phyloP scores from a whole-genome alignment of 169 alveolate species.

The Perkinsus chesapeaki region DNA sequence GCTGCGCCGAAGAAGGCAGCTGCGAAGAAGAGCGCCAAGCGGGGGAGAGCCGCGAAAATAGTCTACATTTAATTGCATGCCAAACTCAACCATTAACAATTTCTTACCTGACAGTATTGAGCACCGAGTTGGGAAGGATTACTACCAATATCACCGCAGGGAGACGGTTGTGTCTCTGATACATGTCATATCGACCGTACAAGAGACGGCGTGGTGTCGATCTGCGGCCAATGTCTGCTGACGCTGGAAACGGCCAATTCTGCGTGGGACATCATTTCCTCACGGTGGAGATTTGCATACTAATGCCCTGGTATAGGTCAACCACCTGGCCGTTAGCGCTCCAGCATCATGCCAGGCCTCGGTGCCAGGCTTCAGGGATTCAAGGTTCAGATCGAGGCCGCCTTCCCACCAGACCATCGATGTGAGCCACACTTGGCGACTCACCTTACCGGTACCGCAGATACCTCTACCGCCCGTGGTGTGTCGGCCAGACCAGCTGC shows the following conservation, averaged over 20 bases:
- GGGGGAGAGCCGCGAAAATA: neutral
- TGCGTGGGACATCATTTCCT: neutral
- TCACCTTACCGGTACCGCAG: neutral
- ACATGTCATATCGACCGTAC: neutral
- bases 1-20: neutral
- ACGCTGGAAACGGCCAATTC: neutral
- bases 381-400: too few relatives aligned
- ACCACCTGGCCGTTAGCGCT: too few relatives aligned
- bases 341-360: too few relatives aligned
- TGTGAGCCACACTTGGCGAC: too few relatives aligned
- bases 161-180: too few relatives aligned
- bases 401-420: too few relatives aligned
- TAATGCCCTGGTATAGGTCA: too few relatives aligned
- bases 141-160: too few relatives aligned
- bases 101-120: neutral
- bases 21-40: neutral
- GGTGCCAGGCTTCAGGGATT: too few relatives aligned
- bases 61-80: neutral
- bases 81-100: neutral
- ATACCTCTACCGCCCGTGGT: neutral
- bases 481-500: neutral
- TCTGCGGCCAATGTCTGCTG: neutral
- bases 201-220: neutral
- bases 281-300: too few relatives aligned
- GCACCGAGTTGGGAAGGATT: neutral